Percentiles rank a stretch among this genome's conserved stretches.
Evolutionary conservation across 345 rosid species (phyloP).

Genomic region (Populus tremula): DNA sequence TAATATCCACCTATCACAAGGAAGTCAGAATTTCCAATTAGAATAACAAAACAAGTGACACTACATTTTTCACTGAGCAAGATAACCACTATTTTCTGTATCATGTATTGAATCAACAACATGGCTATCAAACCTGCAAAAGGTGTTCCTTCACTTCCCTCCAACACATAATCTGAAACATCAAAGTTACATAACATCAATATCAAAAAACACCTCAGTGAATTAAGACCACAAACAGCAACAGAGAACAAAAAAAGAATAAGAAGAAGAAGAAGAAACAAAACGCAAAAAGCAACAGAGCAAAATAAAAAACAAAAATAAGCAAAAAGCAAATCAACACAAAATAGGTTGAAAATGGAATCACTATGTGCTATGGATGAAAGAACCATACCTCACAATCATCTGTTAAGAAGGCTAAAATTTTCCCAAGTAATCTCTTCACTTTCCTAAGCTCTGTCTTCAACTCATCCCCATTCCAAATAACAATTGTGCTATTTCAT

Average conservation of each 20-base stretch:
- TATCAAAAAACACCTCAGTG: not conserved
- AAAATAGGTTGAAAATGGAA: not conserved
- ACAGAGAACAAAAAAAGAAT: not conserved
- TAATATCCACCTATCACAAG: conserved; percentile 59
- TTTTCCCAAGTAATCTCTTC: not conserved
- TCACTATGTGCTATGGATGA: not conserved
- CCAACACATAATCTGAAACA: conserved; percentile 80
- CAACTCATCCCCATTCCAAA: not conserved
- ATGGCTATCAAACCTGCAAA: conserved; percentile 66
- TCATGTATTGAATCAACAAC: not conserved
- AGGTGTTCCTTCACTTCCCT: conserved; percentile 95
- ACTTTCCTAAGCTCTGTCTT: not conserved
- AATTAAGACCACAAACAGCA: conserved; percentile 1
- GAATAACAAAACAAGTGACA: conserved; percentile 5
- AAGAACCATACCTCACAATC: not conserved
- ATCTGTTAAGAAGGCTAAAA: not conserved
- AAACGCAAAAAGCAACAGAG: not conserved
- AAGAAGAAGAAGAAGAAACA: not conserved
- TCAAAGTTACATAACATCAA: conserved; percentile 17
- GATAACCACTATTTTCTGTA: conserved; percentile 3
- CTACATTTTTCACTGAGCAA: conserved; percentile 9
- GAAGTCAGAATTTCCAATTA: not conserved
- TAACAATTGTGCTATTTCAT: not conserved
- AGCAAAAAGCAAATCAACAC: not conserved
- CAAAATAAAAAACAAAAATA: not conserved